Base-by-base conservation (phyloP, 2,329 filamentous ascomycete genomes). In the Alternaria viburni region DNA sequence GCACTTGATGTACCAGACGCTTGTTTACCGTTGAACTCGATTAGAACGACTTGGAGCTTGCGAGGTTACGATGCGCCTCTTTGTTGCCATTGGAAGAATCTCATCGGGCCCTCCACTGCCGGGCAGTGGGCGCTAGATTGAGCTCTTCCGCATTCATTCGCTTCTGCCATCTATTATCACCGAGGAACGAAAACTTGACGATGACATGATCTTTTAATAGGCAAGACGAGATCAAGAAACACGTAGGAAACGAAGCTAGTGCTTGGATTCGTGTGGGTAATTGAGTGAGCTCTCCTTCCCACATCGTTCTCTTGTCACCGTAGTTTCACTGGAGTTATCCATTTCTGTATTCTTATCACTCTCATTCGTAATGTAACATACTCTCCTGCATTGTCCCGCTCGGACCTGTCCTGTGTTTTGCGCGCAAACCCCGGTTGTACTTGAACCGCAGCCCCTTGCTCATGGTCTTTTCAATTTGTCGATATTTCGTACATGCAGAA, bases 281-380 rank as follows among this genome's bases (percentile, higher is more conserved):
- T 41, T 25, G 50, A 54, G 56, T 56, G 55, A 59, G 30, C 28
- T 61, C 54, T 61, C 49, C 43, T 55, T 56, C 13, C 21, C 50
- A 32, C 44, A 26, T 54, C 41, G 44, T 52, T 45, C 47, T 56
- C 36, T 63, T 55, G 26, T 64, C 45, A 52, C 45, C 36, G 28
- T 45, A 57, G 9, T 51, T 54, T 15, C 43, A 51, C 54, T 49
- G 36, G 36, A 41, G 41, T 21, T 54, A 19, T 50, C 44, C 32
- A n/a, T 41, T 50, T 43, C 13, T 36, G 21, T 50, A 36, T 21
- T 23, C 17, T 45, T 28, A 32, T 59, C 45, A 23, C 19, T 26
- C 43, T 63, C 43, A 44, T 55, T 46, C 23, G 17, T 45, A 59
- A 66, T 64, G 63, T 68, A 68, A 57, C 63, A 62, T 66, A 58